Evolutionary conservation across 305 asterid genomes (phyloP).

Genomic region (Solanum hybrid): DNA sequence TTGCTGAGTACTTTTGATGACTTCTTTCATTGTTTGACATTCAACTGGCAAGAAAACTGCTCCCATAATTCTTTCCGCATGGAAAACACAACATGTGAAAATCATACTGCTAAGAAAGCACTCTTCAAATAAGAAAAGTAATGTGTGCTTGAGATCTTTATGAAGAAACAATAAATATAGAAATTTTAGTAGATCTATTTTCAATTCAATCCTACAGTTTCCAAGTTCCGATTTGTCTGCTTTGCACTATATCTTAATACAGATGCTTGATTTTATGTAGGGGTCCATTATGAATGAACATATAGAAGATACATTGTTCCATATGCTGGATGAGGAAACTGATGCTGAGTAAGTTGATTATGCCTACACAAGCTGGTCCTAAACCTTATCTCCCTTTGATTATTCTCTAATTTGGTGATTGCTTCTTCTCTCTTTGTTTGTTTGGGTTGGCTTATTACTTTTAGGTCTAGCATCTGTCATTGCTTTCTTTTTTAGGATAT

Average conservation of each 20-base stretch:
- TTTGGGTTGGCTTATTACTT: not conserved
- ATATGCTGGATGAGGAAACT: conserved; percentile 97
- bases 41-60: not conserved
- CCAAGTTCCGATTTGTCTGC: not conserved
- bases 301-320: conserved; percentile 91
- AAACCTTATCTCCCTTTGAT: not conserved
- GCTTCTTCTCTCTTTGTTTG: not conserved
- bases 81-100: not conserved
- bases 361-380: not conserved
- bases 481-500: not conserved
- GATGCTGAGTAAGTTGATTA: conserved; percentile 71
- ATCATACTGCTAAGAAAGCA: not conserved
- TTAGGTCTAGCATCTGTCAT: not conserved
- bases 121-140: not conserved
- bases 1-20: not conserved
- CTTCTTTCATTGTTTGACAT: not conserved
- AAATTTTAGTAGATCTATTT: not conserved
- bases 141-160: not conserved
- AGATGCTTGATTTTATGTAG: conserved; percentile 32
- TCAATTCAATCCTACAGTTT: not conserved
- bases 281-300: conserved; percentile 74
- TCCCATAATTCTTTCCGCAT: not conserved
- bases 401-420: not conserved
- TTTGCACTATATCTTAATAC: not conserved
- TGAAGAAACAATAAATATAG: not conserved